A percentile compares a stretch with the other conserved stretches of the same genome.
Conservation (phyloP, 805 yeast species). For the Lipomyces starkeyi region DNA sequence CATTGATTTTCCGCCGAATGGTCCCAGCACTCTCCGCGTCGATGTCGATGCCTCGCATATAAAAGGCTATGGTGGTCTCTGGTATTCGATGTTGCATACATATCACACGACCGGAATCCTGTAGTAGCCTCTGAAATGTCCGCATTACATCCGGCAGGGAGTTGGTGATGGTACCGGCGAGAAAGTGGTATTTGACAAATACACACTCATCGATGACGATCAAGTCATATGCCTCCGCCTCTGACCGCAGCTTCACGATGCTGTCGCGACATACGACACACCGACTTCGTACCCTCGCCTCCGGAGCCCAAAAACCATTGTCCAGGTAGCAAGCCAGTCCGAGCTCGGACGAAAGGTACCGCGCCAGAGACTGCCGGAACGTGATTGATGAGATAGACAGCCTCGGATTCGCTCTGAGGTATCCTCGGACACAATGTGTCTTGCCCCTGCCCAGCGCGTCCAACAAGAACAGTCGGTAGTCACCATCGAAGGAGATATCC, state of each 20-base stretch:
- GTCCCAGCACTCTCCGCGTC: too few relatives aligned
- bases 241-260: not conserved
- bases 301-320: not conserved
- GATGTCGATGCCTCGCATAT: not conserved
- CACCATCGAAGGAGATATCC: constrained; percentile 8
- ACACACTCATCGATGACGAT: constrained; percentile 16
- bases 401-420: not conserved
- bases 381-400: constrained; percentile 3
- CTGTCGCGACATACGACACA: not conserved
- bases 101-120: not conserved
- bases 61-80: constrained; percentile 8
- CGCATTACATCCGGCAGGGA: constrained; percentile 9
- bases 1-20: too few relatives aligned
- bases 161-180: constrained; percentile 5
- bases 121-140: not conserved
- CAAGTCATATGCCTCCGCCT: not conserved
- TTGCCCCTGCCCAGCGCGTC: constrained; percentile 11
- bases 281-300: not conserved
- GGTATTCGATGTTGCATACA: constrained; percentile 15
- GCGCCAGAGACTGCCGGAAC: constrained; percentile 10
- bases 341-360: not conserved
- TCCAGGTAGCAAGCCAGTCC: not conserved
- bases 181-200: constrained; percentile 8
- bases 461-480: constrained; percentile 5
- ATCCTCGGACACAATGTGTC: not conserved